A percentile compares a stretch with the other conserved stretches of the same genome.
Evolutionary conservation across 768 basidiomycete genomes (phyloP).

Genomic region (Mycena filopes): DNA sequence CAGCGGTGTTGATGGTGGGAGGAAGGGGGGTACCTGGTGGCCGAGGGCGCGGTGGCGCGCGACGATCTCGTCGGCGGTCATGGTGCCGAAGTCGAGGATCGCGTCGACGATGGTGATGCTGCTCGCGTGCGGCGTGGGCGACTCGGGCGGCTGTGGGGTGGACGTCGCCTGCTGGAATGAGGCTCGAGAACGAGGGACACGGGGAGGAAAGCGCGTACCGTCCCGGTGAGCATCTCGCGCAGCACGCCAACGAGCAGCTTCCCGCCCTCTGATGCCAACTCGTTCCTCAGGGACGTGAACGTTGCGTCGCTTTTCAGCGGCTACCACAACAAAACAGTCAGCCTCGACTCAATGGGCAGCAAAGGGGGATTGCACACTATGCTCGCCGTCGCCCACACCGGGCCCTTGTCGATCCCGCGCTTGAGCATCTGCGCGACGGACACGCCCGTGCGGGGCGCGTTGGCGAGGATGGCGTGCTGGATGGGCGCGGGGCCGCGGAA

Average conservation of each 20-base stretch:
- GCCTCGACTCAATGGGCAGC: neutral
- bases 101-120: slow-evolving; percentile 66
- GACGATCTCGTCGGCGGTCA: slow-evolving; percentile 66
- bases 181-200: slow-evolving; percentile 1
- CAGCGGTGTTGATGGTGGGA: neutral
- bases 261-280: slow-evolving; percentile 73
- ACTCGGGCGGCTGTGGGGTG: slow-evolving; percentile 55
- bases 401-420: slow-evolving; percentile 83
- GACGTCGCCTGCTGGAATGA: slow-evolving; percentile 54
- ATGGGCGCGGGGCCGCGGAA: slow-evolving; percentile 95
- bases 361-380: slow-evolving; percentile 59
- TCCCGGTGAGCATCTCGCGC: slow-evolving; percentile 67
- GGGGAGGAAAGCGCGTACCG: slow-evolving; percentile 46
- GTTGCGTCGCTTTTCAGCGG: slow-evolving; percentile 58
- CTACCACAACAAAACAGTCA: slow-evolving; percentile 48
- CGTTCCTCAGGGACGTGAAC: slow-evolving; percentile 66
- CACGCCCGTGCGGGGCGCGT: slow-evolving; percentile 78
- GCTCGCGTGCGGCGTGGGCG: slow-evolving; percentile 61
- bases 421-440: slow-evolving; percentile 83
- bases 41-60: slow-evolving; percentile 70
- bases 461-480: slow-evolving; percentile 81
- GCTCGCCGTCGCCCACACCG: slow-evolving; percentile 65
- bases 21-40: slow-evolving; percentile 64
- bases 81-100: slow-evolving; percentile 63
- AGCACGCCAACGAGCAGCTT: slow-evolving; percentile 76